Percentiles rank a stretch among this genome's conserved stretches.
These are phyloP conservation scores for Trebouxia sp. DNA, from an alignment of 139 green algal genomes.

Conservation along the genomic window DNA sequence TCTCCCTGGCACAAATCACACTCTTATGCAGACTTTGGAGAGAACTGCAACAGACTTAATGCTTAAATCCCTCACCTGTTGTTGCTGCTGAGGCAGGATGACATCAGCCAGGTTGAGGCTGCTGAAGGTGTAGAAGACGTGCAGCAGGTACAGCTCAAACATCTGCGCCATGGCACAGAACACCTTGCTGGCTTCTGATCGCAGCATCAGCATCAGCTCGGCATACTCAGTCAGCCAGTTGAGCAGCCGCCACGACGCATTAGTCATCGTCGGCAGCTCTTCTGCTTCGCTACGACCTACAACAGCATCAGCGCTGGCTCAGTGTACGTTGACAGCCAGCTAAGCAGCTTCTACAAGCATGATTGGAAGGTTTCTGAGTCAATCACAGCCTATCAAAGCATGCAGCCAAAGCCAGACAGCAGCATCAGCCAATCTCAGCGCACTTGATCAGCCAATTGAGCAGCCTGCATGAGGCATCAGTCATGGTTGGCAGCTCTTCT, in stretches of 20 bases:
- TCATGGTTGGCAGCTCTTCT: slow-evolving; percentile 25
- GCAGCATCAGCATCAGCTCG: slow-evolving; percentile 44
- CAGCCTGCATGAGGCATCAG: too few relatives aligned
- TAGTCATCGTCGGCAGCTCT: slow-evolving; percentile 37
- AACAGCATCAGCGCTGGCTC: too few relatives aligned
- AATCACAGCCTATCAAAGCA: too few relatives aligned
- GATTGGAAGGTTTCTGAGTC: too few relatives aligned
- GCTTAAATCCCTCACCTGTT: slow-evolving; percentile 6
- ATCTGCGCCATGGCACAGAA: slow-evolving; percentile 46
- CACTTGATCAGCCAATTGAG: too few relatives aligned
- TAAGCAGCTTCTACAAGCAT: too few relatives aligned
- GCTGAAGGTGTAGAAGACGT: slow-evolving; percentile 51
- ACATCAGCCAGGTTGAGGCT: slow-evolving; percentile 41
- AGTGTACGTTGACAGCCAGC: too few relatives aligned
- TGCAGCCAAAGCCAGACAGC: too few relatives aligned
- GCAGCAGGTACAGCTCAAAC: slow-evolving; percentile 63
- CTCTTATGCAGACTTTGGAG: too few relatives aligned
- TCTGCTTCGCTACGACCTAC: background rate
- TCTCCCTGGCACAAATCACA: too few relatives aligned
- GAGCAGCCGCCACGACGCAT: slow-evolving; percentile 45
- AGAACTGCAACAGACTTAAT: background rate
- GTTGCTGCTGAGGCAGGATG: slow-evolving; percentile 16
- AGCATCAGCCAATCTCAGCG: too few relatives aligned
- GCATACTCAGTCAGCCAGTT: slow-evolving; percentile 55
- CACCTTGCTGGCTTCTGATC: slow-evolving; percentile 32